phyloP scores from a whole-genome alignment of 2,329 filamentous ascomycete genomes.

The Orbilia brochopaga region DNA sequence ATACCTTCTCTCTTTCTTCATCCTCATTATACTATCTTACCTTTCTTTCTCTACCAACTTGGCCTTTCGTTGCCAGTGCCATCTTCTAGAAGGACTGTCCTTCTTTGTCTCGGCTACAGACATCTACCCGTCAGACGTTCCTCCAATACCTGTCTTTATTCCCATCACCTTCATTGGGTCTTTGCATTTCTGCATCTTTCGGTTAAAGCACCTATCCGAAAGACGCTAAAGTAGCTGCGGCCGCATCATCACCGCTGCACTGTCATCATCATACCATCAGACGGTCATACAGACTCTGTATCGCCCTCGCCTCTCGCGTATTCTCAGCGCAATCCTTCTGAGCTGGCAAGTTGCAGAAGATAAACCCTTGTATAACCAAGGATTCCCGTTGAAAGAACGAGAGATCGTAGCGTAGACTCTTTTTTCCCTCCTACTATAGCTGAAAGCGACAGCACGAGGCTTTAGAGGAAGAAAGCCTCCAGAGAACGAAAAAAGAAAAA shows the following conservation, averaged over 20 bases:
- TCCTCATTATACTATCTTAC: constrained; percentile 7
- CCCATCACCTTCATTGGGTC: constrained; percentile 8
- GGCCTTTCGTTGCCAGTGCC: constrained; percentile 17
- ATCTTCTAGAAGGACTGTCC: constrained; percentile 25
- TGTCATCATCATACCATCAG: constrained; percentile 11
- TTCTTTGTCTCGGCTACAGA: constrained; percentile 48
- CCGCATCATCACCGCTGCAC: constrained; percentile 2
- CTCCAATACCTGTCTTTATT: constrained; percentile 7
- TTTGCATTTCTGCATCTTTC: constrained; percentile 11
- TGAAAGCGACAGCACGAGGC: constrained; percentile 14
- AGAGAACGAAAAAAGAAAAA: constrained; percentile 23
- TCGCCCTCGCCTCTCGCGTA: constrained; percentile 24
- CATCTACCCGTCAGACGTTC: constrained; percentile 9
- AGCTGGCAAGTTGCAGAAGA: constrained; percentile 42
- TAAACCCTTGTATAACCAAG: constrained; percentile 47
- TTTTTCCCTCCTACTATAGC: background rate
- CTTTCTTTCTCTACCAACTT: constrained; percentile 25
- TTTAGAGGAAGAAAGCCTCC: constrained; percentile 1
- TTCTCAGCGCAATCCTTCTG: constrained; percentile 45
- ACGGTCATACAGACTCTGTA: constrained; percentile 10
- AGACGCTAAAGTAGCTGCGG: constrained; percentile 2
- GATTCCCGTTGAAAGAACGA: constrained; percentile 10
- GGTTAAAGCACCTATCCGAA: constrained; percentile 27
- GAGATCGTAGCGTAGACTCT: constrained; percentile 10
- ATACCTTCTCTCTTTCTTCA: background rate